These are phyloP conservation scores for Cicer pinnatifidum DNA, from an alignment of 306 rosid genomes.

Conservation along the genomic window DNA sequence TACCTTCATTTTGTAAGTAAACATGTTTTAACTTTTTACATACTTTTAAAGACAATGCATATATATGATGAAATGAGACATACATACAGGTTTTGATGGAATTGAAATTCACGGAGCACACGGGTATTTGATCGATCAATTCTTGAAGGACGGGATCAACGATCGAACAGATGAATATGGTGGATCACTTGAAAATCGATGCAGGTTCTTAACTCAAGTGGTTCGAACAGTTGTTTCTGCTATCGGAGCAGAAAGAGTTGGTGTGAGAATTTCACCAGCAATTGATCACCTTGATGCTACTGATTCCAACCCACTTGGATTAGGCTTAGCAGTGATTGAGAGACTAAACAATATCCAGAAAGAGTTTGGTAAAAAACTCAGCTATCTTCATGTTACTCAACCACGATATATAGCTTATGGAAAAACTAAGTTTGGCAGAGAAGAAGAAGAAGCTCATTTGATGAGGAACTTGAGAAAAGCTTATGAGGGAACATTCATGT, in stretches of 20 bases:
- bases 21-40: too few relatives aligned
- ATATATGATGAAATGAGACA: slow-evolving; percentile 42
- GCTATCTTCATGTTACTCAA: slow-evolving; percentile 88
- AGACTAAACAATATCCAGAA: slow-evolving; percentile 72
- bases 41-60: slow-evolving; percentile 39
- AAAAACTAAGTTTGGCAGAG: slow-evolving; percentile 70
- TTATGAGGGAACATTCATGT: slow-evolving; percentile 73
- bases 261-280: slow-evolving; percentile 80
- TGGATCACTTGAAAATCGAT: slow-evolving; percentile 69
- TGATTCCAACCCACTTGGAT: slow-evolving; percentile 76
- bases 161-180: slow-evolving; percentile 66
- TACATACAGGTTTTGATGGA: slow-evolving; percentile 83
- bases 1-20: too few relatives aligned
- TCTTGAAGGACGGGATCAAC: slow-evolving; percentile 57
- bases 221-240: slow-evolving; percentile 65
- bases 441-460: slow-evolving; percentile 66
- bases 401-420: slow-evolving; percentile 73
- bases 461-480: slow-evolving; percentile 62
- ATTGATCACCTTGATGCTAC: slow-evolving; percentile 86
- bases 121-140: slow-evolving; percentile 71
- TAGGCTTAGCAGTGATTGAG: slow-evolving; percentile 79
- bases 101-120: slow-evolving; percentile 93
- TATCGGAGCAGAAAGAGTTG: slow-evolving; percentile 68
- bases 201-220: slow-evolving; percentile 64
- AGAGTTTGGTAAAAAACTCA: slow-evolving; percentile 56